Base-by-base conservation (phyloP, 805 yeast species). In the Candida nemodendra region DNA sequence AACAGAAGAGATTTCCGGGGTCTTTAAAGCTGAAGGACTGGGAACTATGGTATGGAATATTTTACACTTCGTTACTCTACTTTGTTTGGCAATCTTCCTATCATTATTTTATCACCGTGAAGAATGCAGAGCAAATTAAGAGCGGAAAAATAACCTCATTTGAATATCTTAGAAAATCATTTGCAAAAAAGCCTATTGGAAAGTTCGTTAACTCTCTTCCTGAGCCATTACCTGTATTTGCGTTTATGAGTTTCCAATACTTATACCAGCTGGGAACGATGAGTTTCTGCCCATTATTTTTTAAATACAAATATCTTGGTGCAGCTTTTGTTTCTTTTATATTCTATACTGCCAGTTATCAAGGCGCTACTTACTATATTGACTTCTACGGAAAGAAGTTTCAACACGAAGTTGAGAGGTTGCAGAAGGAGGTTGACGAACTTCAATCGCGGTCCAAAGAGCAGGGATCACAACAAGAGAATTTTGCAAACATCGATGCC, bases 301-400 rank as follows among this genome's bases (percentile, higher is more conserved):
- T 86, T 62, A 69, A 73, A 30, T 75, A 80, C 57, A 81, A 82
- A 52, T 62, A 65, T 30, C 75, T 85, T 2, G 86, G 93, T 18
- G 76, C 81, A 1, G 47, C 70, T 1, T 90, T 89, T 54, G 71
- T 91, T 46, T 62, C 77, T 2, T 70, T 74, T 34, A 86, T 91
- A n/a, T 89, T 90, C 50, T 59, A 80, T 31, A 73, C 78, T 59
- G 95, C 98, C 2, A 71, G 89, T 28, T 88, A 83, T 59, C 90
- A 93, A 49, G 99, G 99, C 19, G 99, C 98, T 2, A 87, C 95
- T 0, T 91, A 87, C 58, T 91, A 91, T 59, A 73, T 93, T 39
- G 98, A 91, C 53, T 82, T 83, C 34, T 93, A 89, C 63, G 98
- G 98, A 15, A 84, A 81, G 57, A 76, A 90, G 47, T 81, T 89